Base-by-base conservation (phyloP, 129 eudicot species). In the Saposhnikovia divaricata region DNA sequence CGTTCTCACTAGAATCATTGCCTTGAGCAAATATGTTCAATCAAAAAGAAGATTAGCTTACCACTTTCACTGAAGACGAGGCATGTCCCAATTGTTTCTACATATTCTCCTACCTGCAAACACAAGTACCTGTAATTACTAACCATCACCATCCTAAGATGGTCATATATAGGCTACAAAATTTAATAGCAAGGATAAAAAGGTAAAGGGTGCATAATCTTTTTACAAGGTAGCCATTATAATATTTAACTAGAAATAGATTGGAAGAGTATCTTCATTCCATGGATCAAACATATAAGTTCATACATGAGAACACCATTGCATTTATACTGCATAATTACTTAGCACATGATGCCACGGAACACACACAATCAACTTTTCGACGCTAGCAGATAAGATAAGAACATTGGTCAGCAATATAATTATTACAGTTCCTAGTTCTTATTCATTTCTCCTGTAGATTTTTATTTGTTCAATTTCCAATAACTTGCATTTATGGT, bases 21-120 rank as follows among this genome's bases (percentile, higher is more conserved):
- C 21, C 6, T 19, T n/a, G 21, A 13, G 38, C 27, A 43, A 11
- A 63, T 6, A 39, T 59, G 19, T 65, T 3, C 5, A 27, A 34
- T 27, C 34, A n/a, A 11, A 61, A 38, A 48, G 81, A 23, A 69
- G 38, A 4, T 15, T n/a, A 73, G 74, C 92, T 87, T 75, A 92
- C 98, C 97, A 63, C 78, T 83, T 86, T 94, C 96, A 77, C 80
- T 81, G 76, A 92, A 89, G 81, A 92, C 89, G 19, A 92, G 57
- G 86, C 96, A 90, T 45, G 96, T 85, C 69, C 98, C 98, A 68
- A 90, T 61, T 53, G 96, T 95, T 85, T 95, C 97, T 76, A 85
- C 91, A 38, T 74, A 74, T 46, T 74, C 78, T 51, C 78, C 61
- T n/a, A 74, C 61, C 78, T 74, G 61, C 43, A 27, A 44, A n/a